Conservation (phyloP, 257 asterid genomes). For the Solanum gandarillasii region DNA sequence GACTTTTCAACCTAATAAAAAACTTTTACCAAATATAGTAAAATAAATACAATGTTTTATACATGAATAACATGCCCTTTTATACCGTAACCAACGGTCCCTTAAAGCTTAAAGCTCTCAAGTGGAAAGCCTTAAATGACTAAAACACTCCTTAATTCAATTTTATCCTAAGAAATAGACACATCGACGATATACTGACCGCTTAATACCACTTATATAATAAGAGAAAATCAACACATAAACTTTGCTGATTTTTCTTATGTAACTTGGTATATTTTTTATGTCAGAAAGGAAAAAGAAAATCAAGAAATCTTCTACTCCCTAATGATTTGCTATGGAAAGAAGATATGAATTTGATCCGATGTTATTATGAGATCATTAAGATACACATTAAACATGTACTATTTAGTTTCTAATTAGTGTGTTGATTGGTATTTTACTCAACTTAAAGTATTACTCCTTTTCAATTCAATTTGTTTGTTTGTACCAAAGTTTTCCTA, state of each 20-base stretch:
- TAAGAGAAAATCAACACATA: background rate
- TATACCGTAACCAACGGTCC: background rate
- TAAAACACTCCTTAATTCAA: no score
- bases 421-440: background rate
- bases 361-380: background rate
- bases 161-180: no score
- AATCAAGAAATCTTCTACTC: background rate
- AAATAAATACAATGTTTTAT: no score
- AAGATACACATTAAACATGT: background rate
- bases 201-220: no score
- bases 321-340: background rate
- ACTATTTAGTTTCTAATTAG: background rate
- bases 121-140: no score
- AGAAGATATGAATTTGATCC: background rate
- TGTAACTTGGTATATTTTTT: background rate
- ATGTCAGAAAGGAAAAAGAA: background rate
- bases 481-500: background rate
- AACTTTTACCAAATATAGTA: background rate
- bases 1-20: background rate
- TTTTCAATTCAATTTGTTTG: background rate
- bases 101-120: background rate
- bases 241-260: background rate
- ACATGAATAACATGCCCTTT: background rate
- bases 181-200: no score
- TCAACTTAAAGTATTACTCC: background rate